phyloP scores from a whole-genome alignment of 179 eudicot species.

The Heliamphora pulchella region DNA sequence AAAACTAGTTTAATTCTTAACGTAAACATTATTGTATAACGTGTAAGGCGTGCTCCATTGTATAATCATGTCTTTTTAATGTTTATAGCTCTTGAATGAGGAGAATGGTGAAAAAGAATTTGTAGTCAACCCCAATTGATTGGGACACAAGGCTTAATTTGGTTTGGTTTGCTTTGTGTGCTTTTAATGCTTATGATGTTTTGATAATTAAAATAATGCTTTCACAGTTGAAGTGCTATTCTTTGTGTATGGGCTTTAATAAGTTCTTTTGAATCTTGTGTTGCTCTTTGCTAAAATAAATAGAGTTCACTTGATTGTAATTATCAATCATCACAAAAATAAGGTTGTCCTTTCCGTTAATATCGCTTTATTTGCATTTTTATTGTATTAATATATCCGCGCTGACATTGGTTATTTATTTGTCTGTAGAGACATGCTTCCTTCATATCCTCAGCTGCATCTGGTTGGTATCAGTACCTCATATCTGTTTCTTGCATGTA shows the following conservation, averaged over 20 bases:
- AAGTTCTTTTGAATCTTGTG: neutral
- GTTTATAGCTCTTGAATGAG: too few species aligned
- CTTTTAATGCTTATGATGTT: neutral
- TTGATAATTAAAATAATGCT: neutral
- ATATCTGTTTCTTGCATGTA: neutral
- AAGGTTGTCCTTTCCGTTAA: neutral
- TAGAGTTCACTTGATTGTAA: neutral
- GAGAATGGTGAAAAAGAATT: too few species aligned
- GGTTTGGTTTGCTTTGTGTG: neutral
- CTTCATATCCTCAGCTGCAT: slow-evolving; percentile 63
- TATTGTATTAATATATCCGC: slow-evolving; percentile 11
- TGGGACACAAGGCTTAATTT: too few species aligned
- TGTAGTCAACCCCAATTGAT: too few species aligned
- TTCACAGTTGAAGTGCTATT: neutral
- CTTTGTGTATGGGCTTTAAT: neutral
- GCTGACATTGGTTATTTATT: slow-evolving; percentile 25
- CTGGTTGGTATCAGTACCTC: slow-evolving; percentile 47
- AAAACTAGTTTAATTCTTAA: neutral
- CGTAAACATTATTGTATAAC: neutral
- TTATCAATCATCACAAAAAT: neutral
- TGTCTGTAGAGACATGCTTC: slow-evolving; percentile 87
- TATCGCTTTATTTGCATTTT: neutral
- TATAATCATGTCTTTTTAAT: neutral
- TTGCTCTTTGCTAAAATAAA: neutral
- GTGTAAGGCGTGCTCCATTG: neutral